These are phyloP conservation scores for Erodium trifolium DNA, from an alignment of 441 rosid species.

Conservation along the genomic window DNA sequence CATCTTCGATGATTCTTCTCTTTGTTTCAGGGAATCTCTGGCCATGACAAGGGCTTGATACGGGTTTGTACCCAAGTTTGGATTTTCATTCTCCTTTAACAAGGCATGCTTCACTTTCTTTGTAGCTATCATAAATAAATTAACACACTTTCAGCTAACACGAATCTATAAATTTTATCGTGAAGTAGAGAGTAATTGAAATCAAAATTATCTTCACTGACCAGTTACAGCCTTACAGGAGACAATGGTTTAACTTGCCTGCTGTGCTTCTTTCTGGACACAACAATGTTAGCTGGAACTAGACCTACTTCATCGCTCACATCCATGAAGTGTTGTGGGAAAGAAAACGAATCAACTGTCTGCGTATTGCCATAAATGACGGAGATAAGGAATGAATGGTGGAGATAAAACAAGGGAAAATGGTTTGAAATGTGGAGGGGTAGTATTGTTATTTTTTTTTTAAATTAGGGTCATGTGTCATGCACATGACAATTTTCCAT, in stretches of 20 bases:
- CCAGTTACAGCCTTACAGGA: constrained; percentile 53
- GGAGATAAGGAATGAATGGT: no score
- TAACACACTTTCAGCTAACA: background rate
- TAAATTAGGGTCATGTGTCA: no score
- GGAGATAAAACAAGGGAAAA: no score
- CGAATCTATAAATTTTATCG: background rate
- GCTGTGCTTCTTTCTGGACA: constrained; percentile 49
- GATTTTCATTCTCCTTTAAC: constrained; percentile 66
- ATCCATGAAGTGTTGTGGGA: constrained; percentile 71
- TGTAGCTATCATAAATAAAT: constrained; percentile 27
- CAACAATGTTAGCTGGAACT: constrained; percentile 75
- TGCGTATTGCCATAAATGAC: no score
- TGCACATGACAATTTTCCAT: no score
- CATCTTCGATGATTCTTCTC: constrained; percentile 61
- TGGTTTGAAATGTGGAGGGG: no score
- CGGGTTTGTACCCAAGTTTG: constrained; percentile 50
- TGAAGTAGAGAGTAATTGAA: background rate
- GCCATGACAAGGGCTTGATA: constrained; percentile 72
- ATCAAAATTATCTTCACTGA: constrained; percentile 21
- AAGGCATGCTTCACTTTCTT: constrained; percentile 36
- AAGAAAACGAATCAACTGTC: constrained; percentile 63
- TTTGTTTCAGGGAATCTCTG: constrained; percentile 67
- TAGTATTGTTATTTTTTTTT: no score
- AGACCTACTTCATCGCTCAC: constrained; percentile 58
- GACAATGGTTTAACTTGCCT: constrained; percentile 44